A percentile compares a stretch with the other conserved stretches of the same genome.
phyloP scores from a whole-genome alignment of 768 basidiomycete genomes.

The Termitomyces titanicus region DNA sequence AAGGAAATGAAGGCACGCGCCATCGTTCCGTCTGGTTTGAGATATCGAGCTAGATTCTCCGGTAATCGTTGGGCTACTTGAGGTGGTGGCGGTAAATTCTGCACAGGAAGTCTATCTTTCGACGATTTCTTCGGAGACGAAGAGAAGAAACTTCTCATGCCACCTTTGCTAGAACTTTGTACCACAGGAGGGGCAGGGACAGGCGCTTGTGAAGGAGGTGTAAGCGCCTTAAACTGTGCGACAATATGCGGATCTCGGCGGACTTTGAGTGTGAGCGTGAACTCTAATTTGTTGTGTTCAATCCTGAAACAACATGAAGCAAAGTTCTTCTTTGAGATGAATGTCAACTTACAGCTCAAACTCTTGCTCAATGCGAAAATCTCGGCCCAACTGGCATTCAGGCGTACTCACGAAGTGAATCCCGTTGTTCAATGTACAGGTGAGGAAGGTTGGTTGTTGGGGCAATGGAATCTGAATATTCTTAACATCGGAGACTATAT shows the following conservation, averaged over 20 bases:
- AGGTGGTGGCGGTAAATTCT: slow-evolving; percentile 30
- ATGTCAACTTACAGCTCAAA: slow-evolving; percentile 73
- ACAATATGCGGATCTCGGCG: slow-evolving; percentile 83
- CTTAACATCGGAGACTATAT: slow-evolving; percentile 71
- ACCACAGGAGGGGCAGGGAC: slow-evolving; percentile 35
- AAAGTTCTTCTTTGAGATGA: background rate
- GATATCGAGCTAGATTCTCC: slow-evolving; percentile 78
- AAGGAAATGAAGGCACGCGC: slow-evolving; percentile 87
- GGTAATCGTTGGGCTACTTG: slow-evolving; percentile 46
- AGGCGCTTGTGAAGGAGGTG: slow-evolving; percentile 33
- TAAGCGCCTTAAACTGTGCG: slow-evolving; percentile 68
- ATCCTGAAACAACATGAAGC: slow-evolving; percentile 38
- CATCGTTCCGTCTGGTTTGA: slow-evolving; percentile 84
- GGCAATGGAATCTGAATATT: slow-evolving; percentile 78
- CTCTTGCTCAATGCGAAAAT: slow-evolving; percentile 77
- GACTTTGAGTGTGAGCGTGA: slow-evolving; percentile 86
- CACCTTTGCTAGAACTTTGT: slow-evolving; percentile 55
- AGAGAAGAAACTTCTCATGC: slow-evolving; percentile 74
- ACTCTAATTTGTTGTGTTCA: slow-evolving; percentile 93
- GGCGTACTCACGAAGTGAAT: slow-evolving; percentile 95
- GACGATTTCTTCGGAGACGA: slow-evolving; percentile 67
- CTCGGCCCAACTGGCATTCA: slow-evolving; percentile 55
- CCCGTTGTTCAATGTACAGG: slow-evolving; percentile 92
- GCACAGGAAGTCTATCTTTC: slow-evolving; percentile 43
- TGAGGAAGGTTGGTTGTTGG: slow-evolving; percentile 65